These are phyloP conservation scores for Scenedesmus sp. DNA, from an alignment of 163 green algal genomes.

Conservation along the genomic window DNA sequence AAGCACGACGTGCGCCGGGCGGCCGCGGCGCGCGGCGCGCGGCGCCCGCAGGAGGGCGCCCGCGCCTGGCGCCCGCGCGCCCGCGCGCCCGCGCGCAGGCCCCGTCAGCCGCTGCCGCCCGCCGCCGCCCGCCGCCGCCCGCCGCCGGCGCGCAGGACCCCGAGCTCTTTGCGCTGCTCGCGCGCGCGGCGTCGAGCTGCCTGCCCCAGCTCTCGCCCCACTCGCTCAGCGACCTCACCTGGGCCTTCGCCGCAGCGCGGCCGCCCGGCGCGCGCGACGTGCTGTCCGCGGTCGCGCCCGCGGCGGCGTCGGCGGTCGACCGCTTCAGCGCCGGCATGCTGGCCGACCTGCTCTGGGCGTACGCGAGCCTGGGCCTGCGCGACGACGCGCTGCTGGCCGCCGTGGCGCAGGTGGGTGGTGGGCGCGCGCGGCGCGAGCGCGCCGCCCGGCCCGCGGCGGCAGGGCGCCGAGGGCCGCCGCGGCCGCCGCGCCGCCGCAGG, in stretches of 20 bases:
- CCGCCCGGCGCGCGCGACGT: background rate
- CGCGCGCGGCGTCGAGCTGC: background rate
- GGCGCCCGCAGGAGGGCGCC: too few relatives aligned
- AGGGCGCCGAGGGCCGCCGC: background rate
- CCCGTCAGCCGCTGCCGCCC: too few relatives aligned
- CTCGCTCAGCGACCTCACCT: slow-evolving; percentile 24
- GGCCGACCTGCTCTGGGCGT: slow-evolving; percentile 30
- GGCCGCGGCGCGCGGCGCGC: too few relatives aligned
- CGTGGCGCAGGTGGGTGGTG: background rate
- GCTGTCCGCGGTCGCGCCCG: slow-evolving; percentile 6
- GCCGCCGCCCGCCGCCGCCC: background rate
- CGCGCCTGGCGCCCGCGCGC: too few relatives aligned
- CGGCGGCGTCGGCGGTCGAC: background rate
- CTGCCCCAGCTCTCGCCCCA: slow-evolving; percentile 23
- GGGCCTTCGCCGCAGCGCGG: slow-evolving; percentile 21
- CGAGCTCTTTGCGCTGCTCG: slow-evolving; percentile 37
- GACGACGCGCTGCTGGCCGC: background rate
- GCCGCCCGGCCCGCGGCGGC: background rate
- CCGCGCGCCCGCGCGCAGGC: too few relatives aligned
- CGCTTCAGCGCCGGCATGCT: slow-evolving; percentile 34
- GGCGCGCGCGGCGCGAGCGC: background rate
- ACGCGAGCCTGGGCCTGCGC: background rate
- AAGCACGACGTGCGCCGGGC: slow-evolving; percentile 8
- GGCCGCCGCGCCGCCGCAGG: background rate
- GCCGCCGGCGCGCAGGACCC: slow-evolving; percentile 2